Evolutionary conservation across 2,329 filamentous ascomycete genomes (phyloP), one percentile per base, ranked within the genome.

Genomic region (Sporothrix phasma): DNA sequence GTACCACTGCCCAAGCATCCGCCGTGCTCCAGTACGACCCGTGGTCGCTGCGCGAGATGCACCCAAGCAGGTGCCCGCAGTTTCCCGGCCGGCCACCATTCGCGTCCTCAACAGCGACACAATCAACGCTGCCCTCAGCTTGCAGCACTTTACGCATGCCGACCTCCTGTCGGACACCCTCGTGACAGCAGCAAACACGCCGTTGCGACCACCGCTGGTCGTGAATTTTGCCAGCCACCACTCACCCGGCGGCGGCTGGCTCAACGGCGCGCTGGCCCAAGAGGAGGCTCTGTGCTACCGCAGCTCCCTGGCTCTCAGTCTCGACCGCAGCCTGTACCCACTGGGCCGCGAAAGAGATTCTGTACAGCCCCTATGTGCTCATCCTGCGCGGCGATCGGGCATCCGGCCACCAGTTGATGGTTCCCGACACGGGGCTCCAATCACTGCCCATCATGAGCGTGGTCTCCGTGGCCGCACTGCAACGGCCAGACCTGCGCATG

Each of bases 241-340:
- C 3, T 72, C 70, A 15, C 79, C 83, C 0, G 87, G 87, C 19
- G 87, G 88, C 19, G 86, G 85, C n/a, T 89, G 85, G 80, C 71
- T 80, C 6, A 79, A 78, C 45, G 87, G 87, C 41, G 77, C 84
- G 59, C 73, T 82, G 37, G 87, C 87, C 0, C 88, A 90, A 72
- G 87, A 90, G 74, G 87, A 90, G 75, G 80, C 82, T 2, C 77
- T 90, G 5, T 89, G 85, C 74, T 87, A 85, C 71, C 81, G 86
- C 58, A 84, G 80, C 61, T 82, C 82, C 0, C 78, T 86, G 7
- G 79, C 73, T 34, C 70, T 78, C 34, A 80, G 80, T 22, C 74
- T 85, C 0, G 73, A 78, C 64, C 24, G n/a, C 2, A 8, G 8
- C 3, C 64, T 70, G 61, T 73, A 72, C 56, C 72, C 69, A 5